These are phyloP conservation scores for Sugiyamaella boreocaroliniensis DNA, from an alignment of 805 yeast genomes.

Conservation along the genomic window DNA sequence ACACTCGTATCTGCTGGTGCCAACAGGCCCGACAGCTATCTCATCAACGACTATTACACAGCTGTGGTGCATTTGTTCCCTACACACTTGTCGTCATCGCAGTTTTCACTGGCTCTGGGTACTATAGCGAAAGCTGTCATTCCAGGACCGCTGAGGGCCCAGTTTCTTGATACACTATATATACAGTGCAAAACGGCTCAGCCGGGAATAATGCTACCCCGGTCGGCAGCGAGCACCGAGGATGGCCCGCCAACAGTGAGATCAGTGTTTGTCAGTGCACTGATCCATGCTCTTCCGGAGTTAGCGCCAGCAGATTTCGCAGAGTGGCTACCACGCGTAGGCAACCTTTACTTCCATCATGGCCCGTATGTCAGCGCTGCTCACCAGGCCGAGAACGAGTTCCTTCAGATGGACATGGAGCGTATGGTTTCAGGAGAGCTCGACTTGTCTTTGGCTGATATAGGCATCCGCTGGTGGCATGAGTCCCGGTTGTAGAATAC, in stretches of 20 bases:
- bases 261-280: slow-evolving; percentile 42
- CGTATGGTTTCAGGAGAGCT: slow-evolving; percentile 49
- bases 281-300: slow-evolving; percentile 49
- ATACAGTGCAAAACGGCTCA: slow-evolving; percentile 25
- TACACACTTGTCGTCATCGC: slow-evolving; percentile 42
- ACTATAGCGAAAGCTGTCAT: slow-evolving; percentile 43
- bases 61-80: slow-evolving; percentile 54
- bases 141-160: slow-evolving; percentile 28
- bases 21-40: background rate
- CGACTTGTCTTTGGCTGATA: slow-evolving; percentile 32
- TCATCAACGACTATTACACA: slow-evolving; percentile 38
- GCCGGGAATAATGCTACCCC: slow-evolving; percentile 31
- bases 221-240: slow-evolving; percentile 10
- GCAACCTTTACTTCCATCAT: slow-evolving; percentile 24
- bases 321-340: slow-evolving; percentile 44
- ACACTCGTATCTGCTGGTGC: slow-evolving; percentile 11
- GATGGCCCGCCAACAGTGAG: slow-evolving; percentile 33
- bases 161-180: slow-evolving; percentile 39
- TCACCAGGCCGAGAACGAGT: slow-evolving; percentile 31
- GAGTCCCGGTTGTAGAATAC: background rate
- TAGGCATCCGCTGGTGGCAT: slow-evolving; percentile 31
- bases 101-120: slow-evolving; percentile 51
- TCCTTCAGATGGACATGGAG: slow-evolving; percentile 44
- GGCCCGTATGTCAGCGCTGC: background rate
- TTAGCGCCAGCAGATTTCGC: slow-evolving; percentile 39